Evolutionary conservation across 306 rosid genomes (phyloP).

Genomic region (Citrullus amarus): DNA sequence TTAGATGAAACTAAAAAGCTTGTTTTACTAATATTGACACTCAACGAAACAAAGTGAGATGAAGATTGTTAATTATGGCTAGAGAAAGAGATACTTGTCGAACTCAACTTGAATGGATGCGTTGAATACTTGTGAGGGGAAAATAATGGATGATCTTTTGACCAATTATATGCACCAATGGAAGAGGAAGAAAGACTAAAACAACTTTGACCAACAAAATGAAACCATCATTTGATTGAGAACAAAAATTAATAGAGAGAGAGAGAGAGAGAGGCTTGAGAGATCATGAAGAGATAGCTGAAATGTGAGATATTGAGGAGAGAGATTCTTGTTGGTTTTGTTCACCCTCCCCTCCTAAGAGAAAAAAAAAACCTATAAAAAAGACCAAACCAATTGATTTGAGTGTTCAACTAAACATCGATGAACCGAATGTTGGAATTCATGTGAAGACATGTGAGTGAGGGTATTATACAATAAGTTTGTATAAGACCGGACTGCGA

Average conservation of each 20-base stretch:
- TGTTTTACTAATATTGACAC: not conserved
- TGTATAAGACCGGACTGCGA: too few species aligned
- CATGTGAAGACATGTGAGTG: too few species aligned
- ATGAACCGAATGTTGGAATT: too few species aligned
- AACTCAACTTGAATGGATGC: not conserved
- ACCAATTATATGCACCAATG: not conserved
- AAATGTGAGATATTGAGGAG: too few species aligned
- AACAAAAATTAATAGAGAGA: not conserved
- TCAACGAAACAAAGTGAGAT: not conserved
- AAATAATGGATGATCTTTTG: not conserved
- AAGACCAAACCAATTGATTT: too few species aligned
- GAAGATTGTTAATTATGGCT: not conserved
- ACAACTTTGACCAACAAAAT: not conserved
- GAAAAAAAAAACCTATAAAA: too few species aligned
- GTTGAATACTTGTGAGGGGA: not conserved
- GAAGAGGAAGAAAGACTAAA: not conserved
- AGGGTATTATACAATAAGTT: too few species aligned
- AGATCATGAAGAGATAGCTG: too few species aligned
- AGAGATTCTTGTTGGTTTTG: too few species aligned
- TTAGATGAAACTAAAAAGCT: too few species aligned
- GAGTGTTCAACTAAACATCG: too few species aligned
- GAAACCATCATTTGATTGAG: not conserved
- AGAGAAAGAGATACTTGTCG: not conserved
- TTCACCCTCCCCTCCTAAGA: too few species aligned
- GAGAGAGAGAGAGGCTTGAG: not conserved